Base-by-base conservation (phyloP, 805 yeast species). In the Metschnikowia lachancei region DNA sequence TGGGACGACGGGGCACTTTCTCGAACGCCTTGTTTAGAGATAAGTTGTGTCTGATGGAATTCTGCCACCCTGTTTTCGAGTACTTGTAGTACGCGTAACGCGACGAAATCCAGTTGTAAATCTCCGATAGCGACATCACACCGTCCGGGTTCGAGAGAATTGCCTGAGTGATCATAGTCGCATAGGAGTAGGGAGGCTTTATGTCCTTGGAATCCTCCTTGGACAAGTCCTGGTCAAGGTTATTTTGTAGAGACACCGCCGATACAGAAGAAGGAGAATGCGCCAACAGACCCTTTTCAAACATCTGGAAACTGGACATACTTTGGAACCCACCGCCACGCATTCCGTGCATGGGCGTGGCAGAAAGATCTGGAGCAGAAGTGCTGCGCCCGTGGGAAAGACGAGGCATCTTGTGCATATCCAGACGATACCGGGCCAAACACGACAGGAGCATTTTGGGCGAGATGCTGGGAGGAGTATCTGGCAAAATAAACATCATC, bases 401-500 rank as follows among this genome's bases (percentile, higher is more conserved):
- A 4, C 35, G 17, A 32, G 35, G 35, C 35, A 32, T 32, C 47
- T 64, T 60, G 45, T 51, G 31, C 29, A 55, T 35, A 28, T 55
- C 59, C 13, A 52, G 32, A 60, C 49, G 61, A 49, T 65, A 69
- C 45, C 66, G 65, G 2, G 62, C 43, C 47, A 71, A 57, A 46
- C 78, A 65, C 41, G 65, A 61, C 36, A 62, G 55, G 45, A 76
- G 62, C 63, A 79, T 72, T 39, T 68, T 67, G 36, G 66, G 74
- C 51, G 86, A 78, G 7, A 91, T 75, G 29, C 67, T 69, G 2
- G 97, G 96, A 11, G 81, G 80, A 4, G 87, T 82, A 63, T 91
- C 97, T 1, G 99, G 99, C 54, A 94, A 72, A 32, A 94, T 94
- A 62, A 94, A 94, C 95, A 94, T 92, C 98, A 94, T 94, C 67